phyloP scores from a whole-genome alignment of 495 filamentous ascomycete genomes.

The Tuber indicum region DNA sequence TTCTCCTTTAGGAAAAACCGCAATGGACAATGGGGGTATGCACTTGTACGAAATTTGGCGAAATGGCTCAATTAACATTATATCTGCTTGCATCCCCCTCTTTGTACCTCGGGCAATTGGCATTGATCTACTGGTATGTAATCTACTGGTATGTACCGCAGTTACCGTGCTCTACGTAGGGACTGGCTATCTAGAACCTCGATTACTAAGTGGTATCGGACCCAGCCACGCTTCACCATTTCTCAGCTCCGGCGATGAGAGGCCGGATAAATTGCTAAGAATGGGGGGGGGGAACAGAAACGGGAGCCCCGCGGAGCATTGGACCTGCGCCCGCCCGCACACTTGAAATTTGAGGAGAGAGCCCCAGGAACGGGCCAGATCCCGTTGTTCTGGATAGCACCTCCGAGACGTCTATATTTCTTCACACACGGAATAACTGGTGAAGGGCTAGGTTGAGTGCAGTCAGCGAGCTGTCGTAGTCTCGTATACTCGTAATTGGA shows the following conservation, averaged over 20 bases:
- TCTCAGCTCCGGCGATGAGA: not conserved
- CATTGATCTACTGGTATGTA: not conserved
- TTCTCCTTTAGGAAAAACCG: not conserved
- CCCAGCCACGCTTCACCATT: not conserved
- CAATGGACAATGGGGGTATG: not conserved
- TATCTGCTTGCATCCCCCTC: not conserved
- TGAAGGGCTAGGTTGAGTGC: not conserved
- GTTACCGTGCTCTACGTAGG: not conserved
- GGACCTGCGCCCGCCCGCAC: not conserved
- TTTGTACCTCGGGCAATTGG: not conserved
- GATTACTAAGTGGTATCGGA: not conserved
- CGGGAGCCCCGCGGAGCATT: not conserved
- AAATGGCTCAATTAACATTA: not conserved
- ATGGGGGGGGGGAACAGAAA: not conserved
- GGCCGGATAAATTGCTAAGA: not conserved
- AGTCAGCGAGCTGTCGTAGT: not conserved
- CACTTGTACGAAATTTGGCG: not conserved
- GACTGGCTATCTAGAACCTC: not conserved
- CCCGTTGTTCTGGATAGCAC: not conserved
- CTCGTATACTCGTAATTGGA: not conserved
- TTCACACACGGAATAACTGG: not conserved
- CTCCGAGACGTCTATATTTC: not conserved
- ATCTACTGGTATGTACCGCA: not conserved
- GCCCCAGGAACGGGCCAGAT: not conserved
- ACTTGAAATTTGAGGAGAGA: not conserved